Percentiles rank a stretch among this genome's conserved stretches.
These are phyloP conservation scores for Metschnikowia santaceciliae DNA, from an alignment of 805 yeast species.

Conservation along the genomic window DNA sequence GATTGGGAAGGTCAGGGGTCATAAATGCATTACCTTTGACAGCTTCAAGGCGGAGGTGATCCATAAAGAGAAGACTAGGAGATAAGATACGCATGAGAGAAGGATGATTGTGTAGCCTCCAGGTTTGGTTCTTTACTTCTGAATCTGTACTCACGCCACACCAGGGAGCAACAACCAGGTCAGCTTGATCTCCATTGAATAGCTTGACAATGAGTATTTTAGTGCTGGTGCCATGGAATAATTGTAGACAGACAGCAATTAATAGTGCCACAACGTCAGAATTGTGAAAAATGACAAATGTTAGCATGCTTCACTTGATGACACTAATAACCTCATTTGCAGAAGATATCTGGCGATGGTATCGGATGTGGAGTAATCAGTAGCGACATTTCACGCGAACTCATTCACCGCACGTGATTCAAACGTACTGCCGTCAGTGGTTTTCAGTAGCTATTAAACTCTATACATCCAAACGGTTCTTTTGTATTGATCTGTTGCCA, in stretches of 20 bases:
- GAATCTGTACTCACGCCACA: conserved; percentile 25
- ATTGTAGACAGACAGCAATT: conserved; percentile 16
- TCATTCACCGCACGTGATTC: background rate
- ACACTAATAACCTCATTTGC: background rate
- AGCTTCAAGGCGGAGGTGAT: conserved; percentile 7
- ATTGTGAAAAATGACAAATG: conserved; percentile 18
- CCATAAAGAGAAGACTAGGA: conserved; percentile 5
- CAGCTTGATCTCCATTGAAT: conserved; percentile 6
- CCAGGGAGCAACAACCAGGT: conserved; percentile 21
- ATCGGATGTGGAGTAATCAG: background rate
- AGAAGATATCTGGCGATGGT: background rate
- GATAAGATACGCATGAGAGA: conserved; percentile 9
- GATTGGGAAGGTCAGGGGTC: conserved; percentile 7
- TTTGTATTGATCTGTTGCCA: too few relatives aligned
- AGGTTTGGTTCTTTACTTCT: conserved; percentile 10
- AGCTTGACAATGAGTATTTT: conserved; percentile 15
- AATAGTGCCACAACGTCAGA: conserved; percentile 18
- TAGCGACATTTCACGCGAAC: background rate
- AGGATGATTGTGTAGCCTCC: conserved; percentile 5
- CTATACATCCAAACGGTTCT: too few relatives aligned
- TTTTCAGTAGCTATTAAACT: too few relatives aligned
- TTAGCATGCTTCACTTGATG: conserved; percentile 7
- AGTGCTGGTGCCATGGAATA: conserved; percentile 9
- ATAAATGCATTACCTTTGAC: background rate
- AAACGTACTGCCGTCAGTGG: background rate